Evolutionary conservation across 73 alveolate genomes (phyloP).

Genomic region (Paramecium primaurelia): DNA sequence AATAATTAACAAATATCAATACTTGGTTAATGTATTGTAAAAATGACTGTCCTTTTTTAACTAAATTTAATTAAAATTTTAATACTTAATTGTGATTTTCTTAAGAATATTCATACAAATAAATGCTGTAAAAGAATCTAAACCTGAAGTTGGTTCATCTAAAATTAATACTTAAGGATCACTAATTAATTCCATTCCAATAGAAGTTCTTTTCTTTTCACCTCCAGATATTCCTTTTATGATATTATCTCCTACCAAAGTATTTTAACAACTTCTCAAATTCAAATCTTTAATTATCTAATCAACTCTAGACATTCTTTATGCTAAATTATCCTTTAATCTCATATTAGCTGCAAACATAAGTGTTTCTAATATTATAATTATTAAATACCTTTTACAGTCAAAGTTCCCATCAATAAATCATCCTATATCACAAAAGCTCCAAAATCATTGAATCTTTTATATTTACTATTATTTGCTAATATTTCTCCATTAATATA

Average conservation of each 20-base stretch:
- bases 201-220: slow-evolving; percentile 34
- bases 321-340: background rate
- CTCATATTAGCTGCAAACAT: slow-evolving; percentile 54
- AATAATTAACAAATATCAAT: slow-evolving; percentile 46
- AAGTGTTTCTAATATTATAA: background rate
- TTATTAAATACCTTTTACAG: slow-evolving; percentile 25
- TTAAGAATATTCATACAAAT: slow-evolving; percentile 41
- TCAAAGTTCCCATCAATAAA: slow-evolving; percentile 17
- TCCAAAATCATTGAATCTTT: slow-evolving; percentile 20
- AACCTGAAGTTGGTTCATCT: slow-evolving; percentile 50
- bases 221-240: slow-evolving; percentile 47
- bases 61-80: background rate
- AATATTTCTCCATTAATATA: slow-evolving; percentile 4
- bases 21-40: slow-evolving; percentile 58
- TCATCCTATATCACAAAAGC: slow-evolving; percentile 56
- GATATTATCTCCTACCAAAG: slow-evolving; percentile 35
- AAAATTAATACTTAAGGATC: background rate
- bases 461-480: slow-evolving; percentile 17
- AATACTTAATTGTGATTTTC: slow-evolving; percentile 21
- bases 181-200: slow-evolving; percentile 25
- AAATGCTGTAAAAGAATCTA: slow-evolving; percentile 42
- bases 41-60: slow-evolving; percentile 28
- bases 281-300: slow-evolving; percentile 24
- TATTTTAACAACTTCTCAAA: slow-evolving; percentile 36
- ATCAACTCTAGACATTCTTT: background rate